These are phyloP conservation scores for Lactifluus hygrophoroides DNA, from an alignment of 768 basidiomycete species.

Conservation along the genomic window DNA sequence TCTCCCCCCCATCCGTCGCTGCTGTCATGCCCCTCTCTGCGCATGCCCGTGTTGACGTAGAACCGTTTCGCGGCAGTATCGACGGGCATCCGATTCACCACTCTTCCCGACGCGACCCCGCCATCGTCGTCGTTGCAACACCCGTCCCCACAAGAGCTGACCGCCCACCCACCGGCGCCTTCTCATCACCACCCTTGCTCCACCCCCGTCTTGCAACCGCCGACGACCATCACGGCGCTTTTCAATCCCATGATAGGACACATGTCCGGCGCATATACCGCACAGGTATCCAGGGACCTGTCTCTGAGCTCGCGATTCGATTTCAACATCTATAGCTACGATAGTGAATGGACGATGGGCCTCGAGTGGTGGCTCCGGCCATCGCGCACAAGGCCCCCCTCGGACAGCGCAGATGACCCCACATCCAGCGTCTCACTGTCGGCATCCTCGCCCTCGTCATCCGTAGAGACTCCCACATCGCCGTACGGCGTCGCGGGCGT, in stretches of 20 bases:
- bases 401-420: slow-evolving; percentile 23
- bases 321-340: slow-evolving; percentile 95
- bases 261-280: slow-evolving; percentile 84
- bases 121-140: slow-evolving; percentile 45
- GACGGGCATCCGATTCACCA: slow-evolving; percentile 90
- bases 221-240: slow-evolving; percentile 88
- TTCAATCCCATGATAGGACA: slow-evolving; percentile 97
- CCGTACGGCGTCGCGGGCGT: slow-evolving; percentile 59
- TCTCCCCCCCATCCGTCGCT: not conserved
- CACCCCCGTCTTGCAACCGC: slow-evolving; percentile 53
- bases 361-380: slow-evolving; percentile 93
- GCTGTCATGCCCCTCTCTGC: no score
- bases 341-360: slow-evolving; percentile 93
- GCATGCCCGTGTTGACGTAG: not conserved
- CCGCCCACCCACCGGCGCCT: slow-evolving; percentile 28
- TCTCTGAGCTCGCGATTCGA: slow-evolving; percentile 86
- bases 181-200: slow-evolving; percentile 23
- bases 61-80: slow-evolving; percentile 48
- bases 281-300: slow-evolving; percentile 77
- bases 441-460: slow-evolving; percentile 2
- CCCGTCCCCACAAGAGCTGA: slow-evolving; percentile 31
- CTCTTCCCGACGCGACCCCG: slow-evolving; percentile 70
- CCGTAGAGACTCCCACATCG: slow-evolving; percentile 19
- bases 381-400: slow-evolving; percentile 28
- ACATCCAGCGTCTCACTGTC: slow-evolving; percentile 19